phyloP scores from a whole-genome alignment of 2,329 filamentous ascomycete species.

The Fusarium musae region DNA sequence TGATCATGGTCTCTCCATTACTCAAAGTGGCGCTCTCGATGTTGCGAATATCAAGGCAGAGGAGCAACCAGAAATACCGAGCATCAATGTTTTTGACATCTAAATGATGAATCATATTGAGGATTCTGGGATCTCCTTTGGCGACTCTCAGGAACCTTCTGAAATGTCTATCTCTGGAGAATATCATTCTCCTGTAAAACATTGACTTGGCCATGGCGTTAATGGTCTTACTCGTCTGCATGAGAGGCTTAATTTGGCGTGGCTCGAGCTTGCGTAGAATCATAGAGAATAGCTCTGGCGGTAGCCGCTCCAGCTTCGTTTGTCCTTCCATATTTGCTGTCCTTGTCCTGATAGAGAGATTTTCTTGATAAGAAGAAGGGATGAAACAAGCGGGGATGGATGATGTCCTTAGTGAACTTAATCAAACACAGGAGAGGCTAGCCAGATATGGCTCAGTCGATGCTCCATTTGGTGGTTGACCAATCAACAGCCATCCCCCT shows the following conservation, averaged over 20 bases:
- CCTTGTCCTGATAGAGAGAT: neutral
- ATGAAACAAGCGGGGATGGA: neutral
- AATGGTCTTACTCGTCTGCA: neutral
- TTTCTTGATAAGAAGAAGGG: neutral
- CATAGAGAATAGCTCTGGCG: neutral
- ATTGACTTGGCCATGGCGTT: neutral
- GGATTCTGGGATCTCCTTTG: neutral
- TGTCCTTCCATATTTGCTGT: neutral
- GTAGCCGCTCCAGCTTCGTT: neutral
- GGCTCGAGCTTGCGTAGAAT: neutral
- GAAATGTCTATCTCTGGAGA: neutral
- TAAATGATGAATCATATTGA: neutral
- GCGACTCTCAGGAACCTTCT: neutral
- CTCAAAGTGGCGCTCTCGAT: neutral
- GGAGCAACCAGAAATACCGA: neutral
- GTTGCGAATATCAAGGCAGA: neutral
- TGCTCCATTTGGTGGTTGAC: accelerated
- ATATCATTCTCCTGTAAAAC: neutral
- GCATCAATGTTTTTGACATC: neutral
- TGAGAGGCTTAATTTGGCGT: neutral
- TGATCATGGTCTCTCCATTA: neutral
- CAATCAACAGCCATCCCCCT: neutral
- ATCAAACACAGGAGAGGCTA: neutral
- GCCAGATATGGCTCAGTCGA: neutral
- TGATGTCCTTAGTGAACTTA: neutral